Percentiles rank a stretch among this genome's conserved stretches.
Evolutionary conservation across 352 stramenopile genomes (phyloP).

Genomic region (Phytophthora pinifolia): DNA sequence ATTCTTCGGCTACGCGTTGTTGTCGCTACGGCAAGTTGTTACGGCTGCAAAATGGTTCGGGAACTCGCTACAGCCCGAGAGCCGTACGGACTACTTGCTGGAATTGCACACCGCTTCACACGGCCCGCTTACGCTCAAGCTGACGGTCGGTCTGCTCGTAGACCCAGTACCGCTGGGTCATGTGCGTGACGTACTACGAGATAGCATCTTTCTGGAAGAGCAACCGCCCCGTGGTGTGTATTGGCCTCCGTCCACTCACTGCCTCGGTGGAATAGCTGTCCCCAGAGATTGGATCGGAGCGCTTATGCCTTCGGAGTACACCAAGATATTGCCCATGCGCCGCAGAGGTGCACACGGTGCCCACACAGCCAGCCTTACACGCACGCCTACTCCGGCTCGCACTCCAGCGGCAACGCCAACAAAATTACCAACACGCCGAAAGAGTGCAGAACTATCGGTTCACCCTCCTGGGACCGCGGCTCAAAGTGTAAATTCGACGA

Average conservation of each 20-base stretch:
- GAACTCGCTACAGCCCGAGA: slow-evolving; percentile 50
- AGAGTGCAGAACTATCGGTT: slow-evolving; percentile 7
- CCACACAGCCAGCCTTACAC: neutral
- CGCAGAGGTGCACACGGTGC: slow-evolving; percentile 3
- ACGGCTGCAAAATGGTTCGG: slow-evolving; percentile 60
- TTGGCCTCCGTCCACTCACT: slow-evolving; percentile 58
- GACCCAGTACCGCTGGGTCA: slow-evolving; percentile 55
- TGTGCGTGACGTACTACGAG: slow-evolving; percentile 53
- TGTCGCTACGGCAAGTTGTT: slow-evolving; percentile 58
- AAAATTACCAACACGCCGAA: neutral
- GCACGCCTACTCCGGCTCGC: neutral
- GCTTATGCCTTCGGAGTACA: slow-evolving; percentile 72
- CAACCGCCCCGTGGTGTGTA: slow-evolving; percentile 45
- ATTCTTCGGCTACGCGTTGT: slow-evolving; percentile 55
- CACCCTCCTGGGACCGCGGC: neutral
- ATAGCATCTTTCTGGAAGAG: slow-evolving; percentile 57
- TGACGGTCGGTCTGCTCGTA: slow-evolving; percentile 69
- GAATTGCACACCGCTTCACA: slow-evolving; percentile 61
- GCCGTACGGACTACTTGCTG: slow-evolving; percentile 61
- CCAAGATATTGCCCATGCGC: slow-evolving; percentile 51
- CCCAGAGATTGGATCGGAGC: slow-evolving; percentile 68
- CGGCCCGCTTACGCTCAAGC: slow-evolving; percentile 70
- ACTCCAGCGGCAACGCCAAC: neutral
- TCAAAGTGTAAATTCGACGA: neutral
- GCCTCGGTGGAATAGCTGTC: slow-evolving; percentile 42